A percentile compares a stretch with the other conserved stretches of the same genome.
Evolutionary conservation across 768 basidiomycete genomes (phyloP).

Genomic region (Mycena alexandri): DNA sequence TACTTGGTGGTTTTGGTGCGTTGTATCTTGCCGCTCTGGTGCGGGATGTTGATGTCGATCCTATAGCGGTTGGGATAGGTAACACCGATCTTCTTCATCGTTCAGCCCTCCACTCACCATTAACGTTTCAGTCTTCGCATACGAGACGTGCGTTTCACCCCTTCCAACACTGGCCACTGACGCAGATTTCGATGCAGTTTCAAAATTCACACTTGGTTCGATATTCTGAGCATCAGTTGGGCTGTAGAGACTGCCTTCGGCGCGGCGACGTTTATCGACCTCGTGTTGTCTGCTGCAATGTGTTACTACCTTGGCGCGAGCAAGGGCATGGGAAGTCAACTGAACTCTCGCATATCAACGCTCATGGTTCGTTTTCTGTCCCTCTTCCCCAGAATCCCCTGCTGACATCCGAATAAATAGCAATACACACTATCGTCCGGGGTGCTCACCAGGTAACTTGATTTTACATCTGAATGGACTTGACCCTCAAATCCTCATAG

Average conservation of each 20-base stretch:
- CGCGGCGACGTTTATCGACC: slow-evolving; percentile 59
- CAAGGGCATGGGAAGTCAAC: slow-evolving; percentile 40
- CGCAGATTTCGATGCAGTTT: slow-evolving; percentile 41
- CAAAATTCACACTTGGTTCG: slow-evolving; percentile 46
- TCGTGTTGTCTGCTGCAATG: slow-evolving; percentile 53
- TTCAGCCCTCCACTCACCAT: not conserved
- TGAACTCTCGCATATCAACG: slow-evolving; percentile 49
- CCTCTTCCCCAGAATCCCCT: not conserved
- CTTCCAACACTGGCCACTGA: not conserved
- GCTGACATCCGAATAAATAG: slow-evolving; percentile 17
- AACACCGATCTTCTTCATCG: not conserved
- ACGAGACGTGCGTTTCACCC: slow-evolving; percentile 48
- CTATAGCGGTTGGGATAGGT: no score
- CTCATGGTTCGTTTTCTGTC: slow-evolving; percentile 44
- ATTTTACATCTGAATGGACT: slow-evolving; percentile 13
- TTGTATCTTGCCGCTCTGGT: slow-evolving; percentile 16
- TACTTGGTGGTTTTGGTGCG: slow-evolving; percentile 56
- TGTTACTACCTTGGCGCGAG: slow-evolving; percentile 51
- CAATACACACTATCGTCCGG: slow-evolving; percentile 54
- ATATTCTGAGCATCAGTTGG: slow-evolving; percentile 53
- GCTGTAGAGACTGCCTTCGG: slow-evolving; percentile 56
- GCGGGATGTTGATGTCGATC: not conserved
- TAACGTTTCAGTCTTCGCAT: slow-evolving; percentile 47
- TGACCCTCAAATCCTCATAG: slow-evolving; percentile 41
- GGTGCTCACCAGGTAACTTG: slow-evolving; percentile 53